Evolutionary conservation across 768 basidiomycete species (phyloP), one percentile per base, ranked within the genome.

Genomic region (Fomitopsis serialis): DNA sequence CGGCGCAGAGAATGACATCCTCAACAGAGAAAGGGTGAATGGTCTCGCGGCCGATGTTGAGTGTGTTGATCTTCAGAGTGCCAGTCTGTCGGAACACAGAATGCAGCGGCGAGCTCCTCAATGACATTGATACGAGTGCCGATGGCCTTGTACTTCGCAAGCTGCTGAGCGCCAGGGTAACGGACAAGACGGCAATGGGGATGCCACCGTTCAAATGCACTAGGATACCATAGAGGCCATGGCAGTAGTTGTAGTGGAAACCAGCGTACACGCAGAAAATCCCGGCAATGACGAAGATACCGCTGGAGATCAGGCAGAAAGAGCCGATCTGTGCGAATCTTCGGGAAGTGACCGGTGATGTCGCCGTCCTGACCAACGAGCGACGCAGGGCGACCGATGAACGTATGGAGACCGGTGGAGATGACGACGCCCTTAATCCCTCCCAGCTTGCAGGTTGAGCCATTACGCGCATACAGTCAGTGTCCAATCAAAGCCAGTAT

Each of bases 121-220:
- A 98, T 98, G 60, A 96, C 96, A 21, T 96, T 98, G 76, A 98
- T 98, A 79, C 95, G 95, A 51, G 96, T 98, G 71, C 98, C 96
- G 61, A 97, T 98, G 60, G 96, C 96, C 81, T 98, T 97, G 82
- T 98, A 92, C 79, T 95, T 95, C 64, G 96, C 95, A 60, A 98
- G 86, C 69, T 98, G 96, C 74, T 97, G 94, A 40, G 96, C 96
- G 74, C 96, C 67, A 98, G 92, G 21, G 96, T 98, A 74, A 98
- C 96, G 53, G 94, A 97, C 56, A 98, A 74, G 60, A 98, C 95
- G 69, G 96, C 96, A 73, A 98, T 98, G 65, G 96, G 96, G 67
- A 98, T 98, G 78, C 96, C 96, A 79, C 96, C 96, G 73, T 98
- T 98, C 82, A 98, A 81, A 69, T 98, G 90, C 59, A 98, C 96